These are phyloP conservation scores for Paralagenidium karlingii DNA, from an alignment of 352 stramenopile species.

Conservation along the genomic window DNA sequence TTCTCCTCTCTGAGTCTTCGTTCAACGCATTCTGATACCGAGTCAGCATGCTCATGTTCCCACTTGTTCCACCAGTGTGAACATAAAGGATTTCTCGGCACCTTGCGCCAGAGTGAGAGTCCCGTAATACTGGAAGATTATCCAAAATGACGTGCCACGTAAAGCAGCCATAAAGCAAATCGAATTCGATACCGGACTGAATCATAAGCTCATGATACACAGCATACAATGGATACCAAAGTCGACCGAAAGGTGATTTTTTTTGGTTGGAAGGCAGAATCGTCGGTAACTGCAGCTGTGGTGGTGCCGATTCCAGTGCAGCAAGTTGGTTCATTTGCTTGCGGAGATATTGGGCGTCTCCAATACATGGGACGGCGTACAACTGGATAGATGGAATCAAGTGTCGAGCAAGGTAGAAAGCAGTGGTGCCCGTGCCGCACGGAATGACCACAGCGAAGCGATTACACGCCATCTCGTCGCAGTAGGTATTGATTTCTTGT, in stretches of 20 bases:
- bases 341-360: constrained; percentile 35
- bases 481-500: constrained; percentile 59
- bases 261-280: constrained; percentile 37
- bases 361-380: constrained; percentile 61
- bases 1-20: too few relatives aligned
- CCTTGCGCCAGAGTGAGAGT: constrained; percentile 19
- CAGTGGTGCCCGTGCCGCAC: constrained; percentile 64
- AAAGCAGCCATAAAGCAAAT: constrained; percentile 64
- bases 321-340: constrained; percentile 37
- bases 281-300: constrained; percentile 9
- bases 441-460: constrained; percentile 53
- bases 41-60: constrained; percentile 60
- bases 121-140: constrained; percentile 39
- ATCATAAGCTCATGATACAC: constrained; percentile 48
- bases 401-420: constrained; percentile 68
- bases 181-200: constrained; percentile 52
- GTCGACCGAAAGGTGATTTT: constrained; percentile 53
- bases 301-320: constrained; percentile 7
- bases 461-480: constrained; percentile 4
- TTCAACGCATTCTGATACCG: too few relatives aligned
- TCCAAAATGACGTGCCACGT: constrained; percentile 71
- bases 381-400: constrained; percentile 26
- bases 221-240: constrained; percentile 32
- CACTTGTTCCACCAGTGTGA: constrained; percentile 61
- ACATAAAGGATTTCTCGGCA: constrained; percentile 57